These are phyloP conservation scores for Closterium sp. DNA, from an alignment of 139 green algal genomes.

Conservation along the genomic window DNA sequence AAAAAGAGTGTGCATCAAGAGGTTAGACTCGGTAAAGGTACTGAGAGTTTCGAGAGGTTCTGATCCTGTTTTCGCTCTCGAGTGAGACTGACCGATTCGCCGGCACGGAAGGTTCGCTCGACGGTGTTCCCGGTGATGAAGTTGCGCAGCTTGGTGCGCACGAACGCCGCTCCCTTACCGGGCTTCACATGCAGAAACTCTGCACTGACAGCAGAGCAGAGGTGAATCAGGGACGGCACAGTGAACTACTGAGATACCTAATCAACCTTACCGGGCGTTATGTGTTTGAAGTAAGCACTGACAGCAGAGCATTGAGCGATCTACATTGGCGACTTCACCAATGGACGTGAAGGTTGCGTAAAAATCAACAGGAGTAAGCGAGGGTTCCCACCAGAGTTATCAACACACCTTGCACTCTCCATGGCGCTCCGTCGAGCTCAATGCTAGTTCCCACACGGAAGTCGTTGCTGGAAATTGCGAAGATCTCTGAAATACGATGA, in stretches of 20 bases:
- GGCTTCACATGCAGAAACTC: constrained; percentile 99
- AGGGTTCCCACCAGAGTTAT: background rate
- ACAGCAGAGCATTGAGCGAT: background rate
- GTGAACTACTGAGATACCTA: background rate
- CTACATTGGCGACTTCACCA: too few relatives aligned
- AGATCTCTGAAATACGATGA: background rate
- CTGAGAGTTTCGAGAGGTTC: background rate
- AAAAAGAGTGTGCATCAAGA: too few relatives aligned
- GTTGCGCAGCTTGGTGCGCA: constrained; percentile 97
- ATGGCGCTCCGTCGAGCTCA: constrained; percentile 81
- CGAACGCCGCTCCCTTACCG: constrained; percentile 95
- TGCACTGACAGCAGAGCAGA: background rate
- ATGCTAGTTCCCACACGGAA: constrained; percentile 92
- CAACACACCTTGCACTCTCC: constrained; percentile 60
- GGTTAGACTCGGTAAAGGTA: too few relatives aligned
- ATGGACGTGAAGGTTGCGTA: too few relatives aligned
- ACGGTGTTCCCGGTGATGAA: constrained; percentile 84
- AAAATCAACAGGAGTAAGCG: too few relatives aligned
- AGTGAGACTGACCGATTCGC: constrained; percentile 71
- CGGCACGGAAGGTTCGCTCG: constrained; percentile 94
- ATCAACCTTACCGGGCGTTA: background rate
- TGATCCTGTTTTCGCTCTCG: background rate
- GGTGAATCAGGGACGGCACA: background rate
- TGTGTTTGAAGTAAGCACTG: background rate
- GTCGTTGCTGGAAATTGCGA: constrained; percentile 73